Conservation (phyloP, 2,329 filamentous ascomycete species). For the Colletotrichum destructivum region DNA sequence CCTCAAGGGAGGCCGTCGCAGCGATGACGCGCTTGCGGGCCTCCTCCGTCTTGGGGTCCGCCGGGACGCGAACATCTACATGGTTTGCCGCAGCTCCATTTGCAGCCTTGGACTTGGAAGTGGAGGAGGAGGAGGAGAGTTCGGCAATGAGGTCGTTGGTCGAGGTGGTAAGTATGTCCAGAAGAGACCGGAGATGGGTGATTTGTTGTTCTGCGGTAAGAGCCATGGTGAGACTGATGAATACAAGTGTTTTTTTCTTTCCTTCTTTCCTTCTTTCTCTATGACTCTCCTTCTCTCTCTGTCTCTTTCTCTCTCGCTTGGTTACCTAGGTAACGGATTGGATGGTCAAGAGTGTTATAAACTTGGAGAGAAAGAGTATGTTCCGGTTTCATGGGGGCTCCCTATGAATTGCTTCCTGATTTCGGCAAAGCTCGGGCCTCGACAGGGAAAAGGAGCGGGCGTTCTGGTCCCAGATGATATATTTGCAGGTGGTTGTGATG, state of each 20-base stretch:
- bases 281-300: too few species aligned
- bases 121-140: conserved; percentile 16
- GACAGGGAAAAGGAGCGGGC: not conserved
- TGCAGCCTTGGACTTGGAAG: not conserved
- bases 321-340: not conserved
- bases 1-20: conserved; percentile 19
- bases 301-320: not conserved
- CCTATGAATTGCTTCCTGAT: not conserved
- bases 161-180: conserved; percentile 21
- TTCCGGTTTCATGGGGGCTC: not conserved
- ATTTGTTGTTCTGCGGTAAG: conserved; percentile 29
- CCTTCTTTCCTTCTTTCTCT: too few species aligned
- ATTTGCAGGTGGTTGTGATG: not conserved
- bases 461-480: not conserved
- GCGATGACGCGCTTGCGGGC: conserved; percentile 31
- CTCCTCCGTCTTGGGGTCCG: conserved; percentile 24
- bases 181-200: conserved; percentile 21
- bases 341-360: not conserved
- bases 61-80: conserved; percentile 8
- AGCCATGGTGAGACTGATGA: conserved; percentile 13
- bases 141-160: conserved; percentile 27
- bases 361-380: not conserved
- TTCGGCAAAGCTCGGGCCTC: not conserved
- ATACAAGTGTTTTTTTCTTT: not conserved
- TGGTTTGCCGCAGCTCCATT: not conserved